Percentiles rank a stretch among this genome's conserved stretches.
Evolutionary conservation across 257 asterid genomes (phyloP).

Genomic region (Lantana camara): DNA sequence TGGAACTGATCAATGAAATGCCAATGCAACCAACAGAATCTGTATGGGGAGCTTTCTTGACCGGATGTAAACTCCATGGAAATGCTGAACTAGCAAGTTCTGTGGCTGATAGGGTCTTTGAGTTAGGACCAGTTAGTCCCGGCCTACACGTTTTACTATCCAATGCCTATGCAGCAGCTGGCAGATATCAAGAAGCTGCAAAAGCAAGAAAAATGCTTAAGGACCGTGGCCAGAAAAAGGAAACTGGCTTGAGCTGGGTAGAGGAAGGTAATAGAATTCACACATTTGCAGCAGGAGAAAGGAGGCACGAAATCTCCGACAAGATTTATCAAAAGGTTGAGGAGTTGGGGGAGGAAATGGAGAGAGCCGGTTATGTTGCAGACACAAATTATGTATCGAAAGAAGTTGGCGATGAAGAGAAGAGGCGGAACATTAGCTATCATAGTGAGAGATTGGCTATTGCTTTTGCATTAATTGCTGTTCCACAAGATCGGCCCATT

Average conservation of each 20-base stretch:
- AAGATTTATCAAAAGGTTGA: slow-evolving; percentile 69
- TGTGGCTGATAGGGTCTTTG: slow-evolving; percentile 79
- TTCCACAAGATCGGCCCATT: slow-evolving; percentile 66
- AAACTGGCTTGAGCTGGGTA: slow-evolving; percentile 92
- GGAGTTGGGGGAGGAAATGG: slow-evolving; percentile 61
- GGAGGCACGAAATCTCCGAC: slow-evolving; percentile 45
- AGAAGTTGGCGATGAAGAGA: slow-evolving; percentile 73
- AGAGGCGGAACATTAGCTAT: slow-evolving; percentile 53
- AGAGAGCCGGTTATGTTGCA: slow-evolving; percentile 65
- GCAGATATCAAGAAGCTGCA: slow-evolving; percentile 90
- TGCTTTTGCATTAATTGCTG: slow-evolving; percentile 71
- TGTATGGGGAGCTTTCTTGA: slow-evolving; percentile 88
- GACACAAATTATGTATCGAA: slow-evolving; percentile 61
- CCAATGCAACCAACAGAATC: slow-evolving; percentile 78
- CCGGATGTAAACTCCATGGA: slow-evolving; percentile 76
- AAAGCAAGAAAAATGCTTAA: slow-evolving; percentile 69
- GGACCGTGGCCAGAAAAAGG: slow-evolving; percentile 79
- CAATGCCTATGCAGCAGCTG: slow-evolving; percentile 81
- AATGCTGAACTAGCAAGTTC: slow-evolving; percentile 66
- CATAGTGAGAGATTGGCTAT: slow-evolving; percentile 94
- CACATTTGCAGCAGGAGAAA: slow-evolving; percentile 78
- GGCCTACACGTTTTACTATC: slow-evolving; percentile 72
- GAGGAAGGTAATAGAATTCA: slow-evolving; percentile 80
- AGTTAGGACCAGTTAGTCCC: slow-evolving; percentile 66
- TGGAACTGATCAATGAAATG: slow-evolving; percentile 62